These are phyloP conservation scores for Saccharomycopsis synnaedendra DNA, from an alignment of 805 yeast species.

Conservation along the genomic window DNA sequence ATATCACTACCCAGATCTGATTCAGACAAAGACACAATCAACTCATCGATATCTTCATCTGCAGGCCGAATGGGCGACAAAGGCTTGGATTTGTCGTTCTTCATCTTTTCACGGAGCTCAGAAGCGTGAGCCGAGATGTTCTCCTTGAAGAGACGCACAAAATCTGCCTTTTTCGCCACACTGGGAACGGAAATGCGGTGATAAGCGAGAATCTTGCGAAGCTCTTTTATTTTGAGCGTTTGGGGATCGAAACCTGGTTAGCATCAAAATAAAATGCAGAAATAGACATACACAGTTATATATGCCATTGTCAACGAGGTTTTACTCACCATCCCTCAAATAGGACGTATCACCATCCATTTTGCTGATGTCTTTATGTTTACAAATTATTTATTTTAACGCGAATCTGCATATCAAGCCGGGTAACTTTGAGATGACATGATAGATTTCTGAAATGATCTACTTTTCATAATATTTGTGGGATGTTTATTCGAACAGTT, in stretches of 20 bases:
- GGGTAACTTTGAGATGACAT: no score
- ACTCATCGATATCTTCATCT: neutral
- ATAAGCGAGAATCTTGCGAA: constrained; percentile 53
- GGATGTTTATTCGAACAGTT: no score
- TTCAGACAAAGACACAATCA: neutral
- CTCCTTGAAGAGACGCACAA: constrained; percentile 48
- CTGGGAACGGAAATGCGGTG: constrained; percentile 53
- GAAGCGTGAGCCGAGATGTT: constrained; percentile 40
- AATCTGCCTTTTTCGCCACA: constrained; percentile 55
- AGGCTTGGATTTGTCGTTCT: neutral
- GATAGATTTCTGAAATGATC: no score
- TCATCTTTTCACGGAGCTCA: constrained; percentile 22
- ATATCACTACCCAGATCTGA: neutral
- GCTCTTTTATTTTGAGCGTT: constrained; percentile 52
- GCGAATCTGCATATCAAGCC: no score
- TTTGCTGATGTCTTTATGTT: no score
- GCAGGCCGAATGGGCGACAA: neutral
- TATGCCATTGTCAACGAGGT: no score
- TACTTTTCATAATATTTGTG: no score
- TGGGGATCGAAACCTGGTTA: constrained; percentile 53
- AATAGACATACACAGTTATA: no score
- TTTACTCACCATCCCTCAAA: constrained; percentile 10
- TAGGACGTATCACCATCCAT: constrained; percentile 16
- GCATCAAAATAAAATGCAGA: no score
- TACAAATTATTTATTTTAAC: no score